Base-by-base conservation (phyloP, 257 asterid genomes). In the Apocynum venetum region DNA sequence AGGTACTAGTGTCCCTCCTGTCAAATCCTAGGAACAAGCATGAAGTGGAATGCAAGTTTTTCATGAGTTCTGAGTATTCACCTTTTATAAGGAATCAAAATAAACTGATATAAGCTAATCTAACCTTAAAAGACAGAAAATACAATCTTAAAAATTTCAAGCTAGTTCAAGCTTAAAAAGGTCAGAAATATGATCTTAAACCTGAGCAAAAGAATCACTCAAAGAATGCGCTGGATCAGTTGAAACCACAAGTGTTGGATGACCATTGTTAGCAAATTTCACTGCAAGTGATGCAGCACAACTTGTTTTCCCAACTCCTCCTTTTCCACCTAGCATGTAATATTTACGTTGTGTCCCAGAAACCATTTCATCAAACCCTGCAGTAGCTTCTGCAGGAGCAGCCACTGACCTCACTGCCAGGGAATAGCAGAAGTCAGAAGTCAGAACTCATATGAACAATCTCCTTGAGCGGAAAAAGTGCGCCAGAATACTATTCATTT, bases 151-250 rank as follows among this genome's bases (percentile, higher is more conserved):
- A 65, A 65, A 3, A 38, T 7, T 43, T 40, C 48, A 38, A 13
- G 48, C 46, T 64, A 9, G 70, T 36, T 25, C 8, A 65, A 67
- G 41, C 48, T 40, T 67, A 41, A 7, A 51, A 76, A 73, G 8
- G 13, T 56, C 31, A 72, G 25, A 72, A 67, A 66, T 48, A 70
- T 19, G 10, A 78, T 80, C 52, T 75, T 25, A 73, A 83, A 93
- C 99, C 99, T 96, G 99, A 48, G 97, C 97, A 78, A 96, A 96
- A 78, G 99, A 96, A 88, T 96, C 99, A 81, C 99, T 96, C 79
- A 96, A 85, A 40, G 99, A 96, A 89, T 96, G 97, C 17, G 99
- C 99, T 41, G 99, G 99, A 80, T 96, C 99, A 36, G 99, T 96
- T 79, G 99, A 93, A 91, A 96, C 99, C 81, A 96, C 98, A 6